Base-by-base conservation (phyloP, 1,284 basidiomycete genomes). In the Pseudozyma hubeiensis region DNA sequence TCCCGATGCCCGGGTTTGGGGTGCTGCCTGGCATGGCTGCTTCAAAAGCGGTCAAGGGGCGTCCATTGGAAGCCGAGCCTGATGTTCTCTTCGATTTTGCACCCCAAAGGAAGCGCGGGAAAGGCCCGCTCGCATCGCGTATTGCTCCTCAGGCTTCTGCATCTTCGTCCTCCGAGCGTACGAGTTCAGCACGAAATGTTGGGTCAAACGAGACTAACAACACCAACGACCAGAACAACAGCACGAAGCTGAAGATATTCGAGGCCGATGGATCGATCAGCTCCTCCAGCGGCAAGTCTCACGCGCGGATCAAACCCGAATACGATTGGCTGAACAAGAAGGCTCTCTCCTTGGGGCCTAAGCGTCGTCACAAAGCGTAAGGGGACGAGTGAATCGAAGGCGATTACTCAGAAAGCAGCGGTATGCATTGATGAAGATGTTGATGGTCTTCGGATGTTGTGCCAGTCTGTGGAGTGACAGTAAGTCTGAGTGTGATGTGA, bases 1-100 rank as follows among this genome's bases (percentile, higher is more conserved):
- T 59, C n/a, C 73, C 73, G 11, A 71, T 75, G 73, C 73, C 73
- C 10, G 73, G 73, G 10, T 16, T 57, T 19, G 57, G 14, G 13
- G 43, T 14, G 16, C 24, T 14, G 16, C 24, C 31, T 16, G 33
- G 35, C 41, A 24, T 53, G 24, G 17, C 5, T 6, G 31, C 33
- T 31, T 13, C 14, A 10, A 24, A 9, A 10, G 8, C 19, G 5
- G 16, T 29, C 48, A n/a, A 39, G 11, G 24, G 24, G 1, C 24
- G 24, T 24, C 24, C 24, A 24, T 24, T 4, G 24, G 24, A 24
- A 24, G 24, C 24, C 24, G 24, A 24, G 24, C 24, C 24, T 24
- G 24, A 24, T 24, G 4, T 24, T 24, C 24, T 24, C 24, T 24
- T 24, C 24, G 24, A 24, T 24, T 24, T 24, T 24, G 24, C 24